Evolutionary conservation across 2,329 filamentous ascomycete species (phyloP).

Genomic region (Canariomyces notabilis): DNA sequence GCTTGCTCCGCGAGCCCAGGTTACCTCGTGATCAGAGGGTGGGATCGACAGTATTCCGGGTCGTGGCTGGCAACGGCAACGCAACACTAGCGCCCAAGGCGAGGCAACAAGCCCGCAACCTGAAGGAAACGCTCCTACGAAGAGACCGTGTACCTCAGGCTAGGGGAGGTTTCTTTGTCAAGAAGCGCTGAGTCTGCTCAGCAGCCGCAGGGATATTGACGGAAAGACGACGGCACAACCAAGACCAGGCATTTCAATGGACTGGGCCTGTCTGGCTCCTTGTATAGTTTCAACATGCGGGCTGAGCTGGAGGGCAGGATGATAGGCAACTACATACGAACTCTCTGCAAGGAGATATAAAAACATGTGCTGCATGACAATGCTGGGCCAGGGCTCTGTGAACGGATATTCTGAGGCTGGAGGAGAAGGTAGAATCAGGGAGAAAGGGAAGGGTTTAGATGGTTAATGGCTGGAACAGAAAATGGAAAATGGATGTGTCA

Average conservation of each 20-base stretch:
- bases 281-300: slow-evolving; percentile 10
- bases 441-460: not conserved
- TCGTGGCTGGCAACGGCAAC: slow-evolving; percentile 41
- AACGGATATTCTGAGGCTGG: not conserved
- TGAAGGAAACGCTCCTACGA: slow-evolving; percentile 42
- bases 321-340: not conserved
- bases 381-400: not conserved
- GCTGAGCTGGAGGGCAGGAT: slow-evolving; percentile 10
- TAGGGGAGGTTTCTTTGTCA: slow-evolving; percentile 43
- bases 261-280: slow-evolving; percentile 10
- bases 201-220: not conserved
- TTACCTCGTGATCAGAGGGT: slow-evolving; percentile 43
- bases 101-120: slow-evolving; percentile 37
- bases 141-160: slow-evolving; percentile 38
- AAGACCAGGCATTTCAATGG: not conserved
- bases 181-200: slow-evolving; percentile 15
- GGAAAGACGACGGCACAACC: not conserved
- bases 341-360: slow-evolving; percentile 5
- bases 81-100: slow-evolving; percentile 44
- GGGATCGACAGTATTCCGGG: slow-evolving; percentile 51
- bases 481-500: not conserved
- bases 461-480: not conserved
- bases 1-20: slow-evolving; percentile 34
- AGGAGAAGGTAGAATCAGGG: not conserved
- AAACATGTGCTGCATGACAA: not conserved